Evolutionary conservation across 75 land plant species (phyloP).

Genomic region (Isoetes taiwanensis): DNA sequence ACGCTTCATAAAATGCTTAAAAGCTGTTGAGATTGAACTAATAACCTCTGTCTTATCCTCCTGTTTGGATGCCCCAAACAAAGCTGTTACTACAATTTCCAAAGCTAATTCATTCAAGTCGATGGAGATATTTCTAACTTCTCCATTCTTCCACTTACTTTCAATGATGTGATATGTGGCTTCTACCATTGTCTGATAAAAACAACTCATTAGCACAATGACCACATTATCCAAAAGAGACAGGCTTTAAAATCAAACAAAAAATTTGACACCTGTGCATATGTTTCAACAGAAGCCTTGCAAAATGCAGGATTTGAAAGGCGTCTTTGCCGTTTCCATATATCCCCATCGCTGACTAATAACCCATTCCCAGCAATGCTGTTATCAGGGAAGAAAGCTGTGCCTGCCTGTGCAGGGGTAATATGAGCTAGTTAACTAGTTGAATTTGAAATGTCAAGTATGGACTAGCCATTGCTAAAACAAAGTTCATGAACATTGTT

Average conservation of each 20-base stretch:
- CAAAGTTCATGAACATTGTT: neutral
- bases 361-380: conserved; percentile 29
- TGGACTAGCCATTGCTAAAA: neutral
- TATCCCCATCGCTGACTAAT: conserved; percentile 27
- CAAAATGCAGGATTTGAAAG: conserved; percentile 27
- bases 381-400: conserved; percentile 31
- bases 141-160: conserved; percentile 12
- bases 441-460: neutral
- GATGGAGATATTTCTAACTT: conserved; percentile 17
- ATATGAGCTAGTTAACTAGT: neutral
- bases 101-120: conserved; percentile 21
- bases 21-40: conserved; percentile 18
- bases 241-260: neutral
- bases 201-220: neutral
- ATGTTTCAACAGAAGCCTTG: conserved; percentile 17
- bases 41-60: conserved; percentile 15
- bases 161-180: conserved; percentile 13
- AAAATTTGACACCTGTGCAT: conserved; percentile 11
- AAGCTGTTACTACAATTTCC: conserved; percentile 17
- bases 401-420: conserved; percentile 15
- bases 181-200: conserved; percentile 17
- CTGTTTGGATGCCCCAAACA: conserved; percentile 15
- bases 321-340: conserved; percentile 22
- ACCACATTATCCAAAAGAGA: neutral
- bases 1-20: conserved; percentile 17